phyloP scores from a whole-genome alignment of 1,284 basidiomycete species.

The Kalmanozyma brasiliensis region DNA sequence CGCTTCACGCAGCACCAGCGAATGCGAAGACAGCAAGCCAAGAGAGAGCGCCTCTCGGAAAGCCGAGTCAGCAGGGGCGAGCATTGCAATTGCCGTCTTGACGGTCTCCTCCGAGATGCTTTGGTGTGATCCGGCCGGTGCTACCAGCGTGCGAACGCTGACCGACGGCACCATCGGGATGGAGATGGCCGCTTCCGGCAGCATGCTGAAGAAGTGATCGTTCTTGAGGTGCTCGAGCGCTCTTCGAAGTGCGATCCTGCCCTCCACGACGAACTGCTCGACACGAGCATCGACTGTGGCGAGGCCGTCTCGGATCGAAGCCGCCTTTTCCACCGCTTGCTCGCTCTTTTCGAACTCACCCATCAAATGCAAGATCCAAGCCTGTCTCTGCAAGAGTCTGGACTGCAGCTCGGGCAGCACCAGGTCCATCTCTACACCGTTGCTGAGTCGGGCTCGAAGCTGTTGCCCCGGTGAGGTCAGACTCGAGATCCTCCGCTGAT shows the following conservation, averaged over 20 bases:
- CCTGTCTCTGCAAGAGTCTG: slow-evolving; percentile 51
- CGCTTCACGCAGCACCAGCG: slow-evolving; percentile 40
- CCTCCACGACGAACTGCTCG: slow-evolving; percentile 44
- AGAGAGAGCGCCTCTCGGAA: slow-evolving; percentile 45
- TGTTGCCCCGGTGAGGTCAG: slow-evolving; percentile 14
- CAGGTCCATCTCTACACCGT: slow-evolving; percentile 14
- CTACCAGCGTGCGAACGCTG: slow-evolving; percentile 34
- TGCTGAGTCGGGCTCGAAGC: slow-evolving; percentile 19
- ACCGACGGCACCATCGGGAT: slow-evolving; percentile 53
- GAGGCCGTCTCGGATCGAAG: slow-evolving; percentile 28
- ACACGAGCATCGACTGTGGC: slow-evolving; percentile 20
- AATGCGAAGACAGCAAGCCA: slow-evolving; percentile 36
- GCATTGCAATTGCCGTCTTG: slow-evolving; percentile 35
- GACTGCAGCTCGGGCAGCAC: slow-evolving; percentile 51
- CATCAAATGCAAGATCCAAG: slow-evolving; percentile 50
- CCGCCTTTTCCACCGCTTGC: slow-evolving; percentile 41
- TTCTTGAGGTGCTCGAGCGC: slow-evolving; percentile 46
- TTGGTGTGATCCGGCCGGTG: slow-evolving; percentile 16
- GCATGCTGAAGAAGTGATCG: slow-evolving; percentile 59
- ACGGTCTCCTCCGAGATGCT: slow-evolving; percentile 44
- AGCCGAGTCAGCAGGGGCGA: slow-evolving; percentile 36
- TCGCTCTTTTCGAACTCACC: slow-evolving; percentile 32
- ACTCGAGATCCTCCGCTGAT: slow-evolving; percentile 27
- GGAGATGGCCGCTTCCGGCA: slow-evolving; percentile 59
- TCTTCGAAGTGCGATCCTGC: slow-evolving; percentile 43